Evolutionary conservation across 306 rosid species (phyloP), one percentile per base, ranked within the genome.

Genomic region (Prinsepia uniflora): DNA sequence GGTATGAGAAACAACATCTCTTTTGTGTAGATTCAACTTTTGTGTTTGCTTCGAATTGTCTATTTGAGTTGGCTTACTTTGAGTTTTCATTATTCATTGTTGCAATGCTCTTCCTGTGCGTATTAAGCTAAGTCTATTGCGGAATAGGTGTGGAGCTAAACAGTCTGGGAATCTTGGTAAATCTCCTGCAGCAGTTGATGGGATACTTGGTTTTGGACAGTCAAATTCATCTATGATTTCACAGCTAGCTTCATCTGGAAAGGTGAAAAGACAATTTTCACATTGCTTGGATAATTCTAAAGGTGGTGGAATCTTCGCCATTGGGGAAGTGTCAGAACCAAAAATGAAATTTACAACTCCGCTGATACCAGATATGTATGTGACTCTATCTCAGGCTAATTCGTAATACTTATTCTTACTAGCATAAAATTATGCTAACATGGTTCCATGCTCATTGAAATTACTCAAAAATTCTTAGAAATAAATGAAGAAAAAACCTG

Each of bases 161-260:
- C 96, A 87, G 81, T 71, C 90, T 11, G 97, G 96, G 73, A 80
- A 74, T 52, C 75, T 85, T 46, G 77, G 88, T 75, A 8, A 84
- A 72, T 50, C 87, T 57, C 24, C 77, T 17, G 85, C 73, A 71
- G 89, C 92, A 40, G 88, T 91, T 50, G 92, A 85, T 70, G 97
- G 99, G 70, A 84, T 95, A 74, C 76, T 95, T 49, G 99, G 97
- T 80, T 95, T 95, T 72, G 99, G 99, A 68, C 97, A 95, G 83
- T 72, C 97, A 64, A 89, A 91, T 84, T 75, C 93, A 20, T 95
- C 99, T 11, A 84, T 86, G 79, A 83, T 91, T 63, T 95, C 97
- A 20, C 99, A 95, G 85, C 91, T 95, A 65, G 91, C 96, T 81
- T 76, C 86, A 60, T 59, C 89, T 65, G 90, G 91, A 84, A 91